These are phyloP conservation scores for Marsdenia floribunda DNA, from an alignment of 257 asterid species.

Conservation along the genomic window DNA sequence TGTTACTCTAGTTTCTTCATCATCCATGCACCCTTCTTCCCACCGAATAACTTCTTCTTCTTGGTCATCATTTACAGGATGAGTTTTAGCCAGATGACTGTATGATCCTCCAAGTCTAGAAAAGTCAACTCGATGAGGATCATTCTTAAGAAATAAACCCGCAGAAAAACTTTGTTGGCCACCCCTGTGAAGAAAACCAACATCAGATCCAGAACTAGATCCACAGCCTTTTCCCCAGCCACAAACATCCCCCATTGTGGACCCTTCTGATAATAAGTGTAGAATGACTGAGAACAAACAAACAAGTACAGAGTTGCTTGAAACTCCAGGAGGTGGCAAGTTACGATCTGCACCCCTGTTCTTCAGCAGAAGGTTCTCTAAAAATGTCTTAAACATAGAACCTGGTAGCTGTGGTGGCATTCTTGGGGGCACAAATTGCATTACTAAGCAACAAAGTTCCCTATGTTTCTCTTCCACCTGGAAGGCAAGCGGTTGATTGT, in stretches of 20 bases:
- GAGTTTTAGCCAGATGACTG: slow-evolving; percentile 53
- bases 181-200: slow-evolving; percentile 92
- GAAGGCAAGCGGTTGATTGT: slow-evolving; percentile 7
- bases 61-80: slow-evolving; percentile 47
- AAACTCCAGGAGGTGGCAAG: slow-evolving; percentile 91
- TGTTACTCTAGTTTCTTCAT: slow-evolving; percentile 65
- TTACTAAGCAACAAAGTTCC: slow-evolving; percentile 81
- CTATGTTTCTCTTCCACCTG: slow-evolving; percentile 97
- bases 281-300: slow-evolving; percentile 75
- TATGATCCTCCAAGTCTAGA: slow-evolving; percentile 94
- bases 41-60: slow-evolving; percentile 75
- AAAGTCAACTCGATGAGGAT: slow-evolving; percentile 77
- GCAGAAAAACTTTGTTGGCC: slow-evolving; percentile 80
- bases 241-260: slow-evolving; percentile 48
- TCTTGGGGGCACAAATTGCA: slow-evolving; percentile 86
- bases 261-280: slow-evolving; percentile 89
- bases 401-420: slow-evolving; percentile 78
- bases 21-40: slow-evolving; percentile 95
- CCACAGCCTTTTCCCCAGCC: slow-evolving; percentile 71
- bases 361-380: slow-evolving; percentile 76
- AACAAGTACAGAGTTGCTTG: slow-evolving; percentile 87
- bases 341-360: slow-evolving; percentile 93
- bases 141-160: slow-evolving; percentile 73
- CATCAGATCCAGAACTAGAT: slow-evolving; percentile 47
- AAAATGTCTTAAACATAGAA: slow-evolving; percentile 72